A percentile compares a stretch with the other conserved stretches of the same genome.
phyloP scores from a whole-genome alignment of 2,329 filamentous ascomycete species.

The Aspergillus pseudonomiae region DNA sequence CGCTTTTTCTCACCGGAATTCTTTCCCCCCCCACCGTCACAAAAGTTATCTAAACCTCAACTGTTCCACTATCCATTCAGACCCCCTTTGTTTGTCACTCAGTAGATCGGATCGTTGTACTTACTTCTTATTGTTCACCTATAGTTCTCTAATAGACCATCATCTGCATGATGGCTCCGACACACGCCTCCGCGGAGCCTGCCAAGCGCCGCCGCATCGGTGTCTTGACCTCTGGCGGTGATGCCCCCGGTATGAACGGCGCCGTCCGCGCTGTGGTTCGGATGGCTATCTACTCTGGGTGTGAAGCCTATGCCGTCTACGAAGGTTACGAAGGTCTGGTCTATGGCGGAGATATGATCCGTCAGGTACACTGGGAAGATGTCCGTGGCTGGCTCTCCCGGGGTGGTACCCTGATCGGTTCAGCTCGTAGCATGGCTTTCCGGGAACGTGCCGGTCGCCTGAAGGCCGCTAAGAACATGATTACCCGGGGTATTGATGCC shows the following conservation, averaged over 20 bases:
- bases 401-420: constrained; percentile 95
- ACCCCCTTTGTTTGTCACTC: constrained; percentile 6
- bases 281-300: constrained; percentile 81
- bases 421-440: constrained; percentile 88
- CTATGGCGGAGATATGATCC: constrained; percentile 82
- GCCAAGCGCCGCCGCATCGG: constrained; percentile 64
- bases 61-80: constrained; percentile 9
- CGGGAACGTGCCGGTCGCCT: constrained; percentile 83
- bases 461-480: constrained; percentile 88
- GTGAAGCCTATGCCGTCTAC: constrained; percentile 78
- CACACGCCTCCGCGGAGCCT: constrained; percentile 22
- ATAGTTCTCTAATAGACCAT: constrained; percentile 9
- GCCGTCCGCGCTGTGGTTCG: constrained; percentile 87
- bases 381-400: constrained; percentile 91
- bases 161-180: constrained; percentile 22
- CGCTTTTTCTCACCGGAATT: constrained; percentile 45
- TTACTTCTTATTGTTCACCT: constrained; percentile 2
- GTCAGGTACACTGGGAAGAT: constrained; percentile 85
- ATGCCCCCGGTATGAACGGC: constrained; percentile 92
- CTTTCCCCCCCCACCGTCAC: constrained; percentile 17
- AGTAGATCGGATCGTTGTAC: constrained; percentile 10
- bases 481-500: constrained; percentile 88
- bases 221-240: constrained; percentile 91
- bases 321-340: constrained; percentile 96
- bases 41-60: constrained; percentile 19